Base-by-base conservation (phyloP, 371 early-diverging fungal species). In the Spraguea lophii region DNA sequence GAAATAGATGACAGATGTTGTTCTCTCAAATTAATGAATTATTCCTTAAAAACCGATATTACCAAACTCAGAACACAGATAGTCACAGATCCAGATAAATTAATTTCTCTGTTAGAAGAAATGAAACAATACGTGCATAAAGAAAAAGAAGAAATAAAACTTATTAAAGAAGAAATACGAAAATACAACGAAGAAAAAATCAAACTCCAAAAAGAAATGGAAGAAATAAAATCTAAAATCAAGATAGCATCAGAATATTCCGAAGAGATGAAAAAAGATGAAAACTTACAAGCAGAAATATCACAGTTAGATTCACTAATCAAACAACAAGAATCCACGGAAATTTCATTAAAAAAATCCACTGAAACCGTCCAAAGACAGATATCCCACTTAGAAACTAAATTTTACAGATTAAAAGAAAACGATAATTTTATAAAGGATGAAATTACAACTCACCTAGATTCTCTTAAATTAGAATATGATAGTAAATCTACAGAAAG, bases 71-170 rank as follows among this genome's bases (percentile, higher is more conserved):
- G 52, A 27, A 56, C 59, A 19, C 61, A 61, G 52, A 42, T 65
- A 17, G 61, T 65, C 7, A 50, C 46, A 43, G 59, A 65, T 47
- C 65, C 65, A 16, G 42, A 37, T 10, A 54, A 59, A 30, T 42
- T 65, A 26, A 24, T 65, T 24, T 47, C 39, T 12, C 40, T 65
- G n/a, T 30, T 65, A 19, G 47, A 59, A 34, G 65, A 65, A 46
- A 65, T 65, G 65, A 46, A 49, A 40, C 16, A 26, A 16, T 12
- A 61, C 6, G 30, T 65, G 24, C 4, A 20, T 7, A 57, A 49
- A 35, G 65, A 65, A 35, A 51, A 30, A 1, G 52, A 54, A 3
- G 39, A 44, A 13, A 43, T 55, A 13, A 37, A 32, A n/a, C 37
- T 23, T 4, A 3, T 54, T 2, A 35, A 65, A 24, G 30, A 27